A percentile compares a stretch with the other conserved stretches of the same genome.
Evolutionary conservation across 345 rosid genomes (phyloP).

Genomic region (Syzygium grande): DNA sequence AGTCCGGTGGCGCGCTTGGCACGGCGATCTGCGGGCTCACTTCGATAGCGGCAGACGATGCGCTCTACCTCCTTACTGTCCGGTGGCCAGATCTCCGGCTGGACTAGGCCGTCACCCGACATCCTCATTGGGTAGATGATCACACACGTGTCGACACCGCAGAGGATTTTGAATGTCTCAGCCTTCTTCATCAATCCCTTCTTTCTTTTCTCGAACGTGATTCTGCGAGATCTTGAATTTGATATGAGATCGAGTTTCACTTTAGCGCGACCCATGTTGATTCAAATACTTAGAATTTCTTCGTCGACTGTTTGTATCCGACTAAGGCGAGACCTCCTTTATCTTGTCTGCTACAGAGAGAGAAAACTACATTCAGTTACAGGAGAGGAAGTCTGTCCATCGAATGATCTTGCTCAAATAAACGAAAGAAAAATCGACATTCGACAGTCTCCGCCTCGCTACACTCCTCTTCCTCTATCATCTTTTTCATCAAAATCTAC

Average conservation of each 20-base stretch:
- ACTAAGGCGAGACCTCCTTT: not conserved
- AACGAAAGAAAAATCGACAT: not conserved
- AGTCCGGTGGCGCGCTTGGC: not conserved
- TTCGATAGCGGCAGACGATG: not conserved
- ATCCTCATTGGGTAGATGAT: not conserved
- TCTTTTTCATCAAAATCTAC: not conserved
- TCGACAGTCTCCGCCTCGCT: not conserved
- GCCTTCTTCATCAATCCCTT: not conserved
- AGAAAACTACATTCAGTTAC: not conserved
- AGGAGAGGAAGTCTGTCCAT: not conserved
- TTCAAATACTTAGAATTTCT: not conserved
- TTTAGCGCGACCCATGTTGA: not conserved
- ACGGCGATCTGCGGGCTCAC: not conserved
- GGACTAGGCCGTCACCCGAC: not conserved
- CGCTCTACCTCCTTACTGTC: not conserved
- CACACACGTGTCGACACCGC: not conserved
- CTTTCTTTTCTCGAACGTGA: not conserved
- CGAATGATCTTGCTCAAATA: not conserved
- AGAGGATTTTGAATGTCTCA: not conserved
- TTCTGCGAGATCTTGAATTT: not conserved
- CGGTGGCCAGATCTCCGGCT: not conserved
- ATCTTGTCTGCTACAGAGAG: not conserved
- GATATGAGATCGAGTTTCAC: not conserved
- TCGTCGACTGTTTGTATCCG: not conserved
- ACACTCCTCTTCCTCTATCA: not conserved